Base-by-base conservation (phyloP, 441 rosid species). In the Daphne laureola region DNA sequence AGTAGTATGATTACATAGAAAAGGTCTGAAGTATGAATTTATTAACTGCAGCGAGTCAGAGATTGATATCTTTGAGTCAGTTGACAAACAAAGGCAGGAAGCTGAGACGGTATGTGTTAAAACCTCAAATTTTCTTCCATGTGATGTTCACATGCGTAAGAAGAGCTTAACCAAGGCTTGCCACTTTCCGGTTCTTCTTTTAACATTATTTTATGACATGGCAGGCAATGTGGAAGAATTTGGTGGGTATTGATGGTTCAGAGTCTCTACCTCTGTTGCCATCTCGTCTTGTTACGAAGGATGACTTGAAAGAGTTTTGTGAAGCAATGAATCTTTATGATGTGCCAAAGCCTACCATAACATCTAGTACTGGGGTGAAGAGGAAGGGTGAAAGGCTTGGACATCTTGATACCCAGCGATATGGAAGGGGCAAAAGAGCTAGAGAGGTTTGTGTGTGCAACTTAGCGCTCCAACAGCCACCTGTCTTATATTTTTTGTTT, bases 351-450 rank as follows among this genome's bases (percentile, higher is more conserved):
- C 46, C 70, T 60, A 79, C 59, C 61, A 69, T 53, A 53, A 63
- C 58, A 52, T 67, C 89, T 63, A 70, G 64, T 58, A 64, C 57
- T 53, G 86, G 86, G 51, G 57, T 77, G 46, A 87, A 84, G 73
- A 72, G 94, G 54, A 87, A 77, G 71, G 72, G 80, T 49, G 85
- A 66, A 58, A 50, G 56, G 52, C 71, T 69, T 63, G 90, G 88
- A 36, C 68, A 80, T 35, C 82, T 83, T 55, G 95, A 90, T 69
- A 81, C 80, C 36, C 78, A 57, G 64, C 96, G 68, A 0, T 90
- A 90, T 76, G 97, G 97, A 69, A 79, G 97, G 72, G 97, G 97
- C 36, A 90, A 90, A 71, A 76, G 97, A 57, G 78, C 97, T 27
- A 87, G 97, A 78, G 97, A 90, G 96, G 97, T 84, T 58, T 64